Conservation (phyloP, 106 monocot species). For the Iris macrosiphon region DNA sequence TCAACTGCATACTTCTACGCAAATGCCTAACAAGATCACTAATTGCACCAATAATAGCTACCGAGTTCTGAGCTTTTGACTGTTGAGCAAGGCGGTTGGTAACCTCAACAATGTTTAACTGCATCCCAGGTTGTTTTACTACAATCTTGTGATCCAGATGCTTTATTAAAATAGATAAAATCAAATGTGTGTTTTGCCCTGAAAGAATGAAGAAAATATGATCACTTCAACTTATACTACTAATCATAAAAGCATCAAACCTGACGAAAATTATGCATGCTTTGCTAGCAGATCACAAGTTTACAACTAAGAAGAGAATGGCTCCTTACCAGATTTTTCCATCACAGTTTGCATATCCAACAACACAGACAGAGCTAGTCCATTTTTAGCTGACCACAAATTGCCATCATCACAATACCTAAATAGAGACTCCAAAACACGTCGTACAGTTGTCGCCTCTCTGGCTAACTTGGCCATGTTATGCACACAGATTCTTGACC, state of each 20-base stretch:
- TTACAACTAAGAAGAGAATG: neutral
- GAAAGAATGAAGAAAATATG: constrained; percentile 6
- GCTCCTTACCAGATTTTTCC: constrained; percentile 63
- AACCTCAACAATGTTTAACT: constrained; percentile 68
- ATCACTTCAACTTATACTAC: neutral
- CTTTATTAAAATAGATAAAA: constrained; percentile 75
- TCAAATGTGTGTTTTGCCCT: constrained; percentile 73
- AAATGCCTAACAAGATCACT: constrained; percentile 76
- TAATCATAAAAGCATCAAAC: neutral
- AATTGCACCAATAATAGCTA: constrained; percentile 55
- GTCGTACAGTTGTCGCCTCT: constrained; percentile 81
- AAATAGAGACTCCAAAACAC: constrained; percentile 79
- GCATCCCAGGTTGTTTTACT: constrained; percentile 59
- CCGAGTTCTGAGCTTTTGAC: constrained; percentile 49
- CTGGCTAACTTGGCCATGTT: constrained; percentile 86
- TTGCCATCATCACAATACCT: constrained; percentile 71
- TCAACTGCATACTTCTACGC: constrained; percentile 56
- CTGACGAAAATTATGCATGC: neutral
- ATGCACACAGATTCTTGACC: constrained; percentile 86
- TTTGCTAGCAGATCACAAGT: neutral
- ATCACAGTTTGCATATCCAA: constrained; percentile 61
- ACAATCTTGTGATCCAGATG: constrained; percentile 87
- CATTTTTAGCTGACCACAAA: constrained; percentile 59
- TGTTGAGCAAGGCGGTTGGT: constrained; percentile 50
- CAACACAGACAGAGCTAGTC: constrained; percentile 63